Evolutionary conservation across 2,329 filamentous ascomycete species (phyloP), one percentile per base, ranked within the genome.

Genomic region (Aspergillus quadricinctus): DNA sequence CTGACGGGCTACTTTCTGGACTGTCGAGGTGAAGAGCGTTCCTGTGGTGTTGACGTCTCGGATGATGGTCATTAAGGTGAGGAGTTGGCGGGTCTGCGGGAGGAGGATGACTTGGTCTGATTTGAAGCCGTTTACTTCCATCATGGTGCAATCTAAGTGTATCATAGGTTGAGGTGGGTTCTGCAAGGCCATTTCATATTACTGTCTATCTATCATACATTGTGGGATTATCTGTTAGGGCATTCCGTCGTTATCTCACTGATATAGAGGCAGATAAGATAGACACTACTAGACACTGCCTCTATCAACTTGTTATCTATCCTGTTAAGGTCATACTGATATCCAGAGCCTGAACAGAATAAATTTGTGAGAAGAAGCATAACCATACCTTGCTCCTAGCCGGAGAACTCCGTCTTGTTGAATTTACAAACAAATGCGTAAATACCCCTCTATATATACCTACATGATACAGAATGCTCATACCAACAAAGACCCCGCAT

Each of bases 1-100:
- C 11, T 53, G 41, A 6, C 49, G 52, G 3, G 52, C 55, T 7
- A 62, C 53, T 29, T 56, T 61, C 37, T 62, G 56, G 2, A 57
- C 53, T 2, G 58, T 56, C 4, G 56, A 48, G 11, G 35, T 48
- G 52, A 41, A 62, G 61, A 9, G 53, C 52, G 21, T 51, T 51
- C 19, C 50, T 31, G 4, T 50, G 3, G 60, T 62, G n/a, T 52
- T 55, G 7, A 25, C 29, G n/a, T 61, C 58, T 10, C 60, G 60
- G 35, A 62, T 58, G 14, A 51, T 61, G n/a, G 60, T 62, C 58
- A 62, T 62, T 6, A 62, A 50, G 21, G 37, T 54, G 4, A 62
- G 51, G 10, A 62, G 52, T 2, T 50, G 46, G 40, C 37, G 48
- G 23, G 57, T 57, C 35, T 62, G 60, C 9, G 55, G 56, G 6